Conservation (phyloP, 768 basidiomycete species). For the Leucosporidium creatinivorum region DNA sequence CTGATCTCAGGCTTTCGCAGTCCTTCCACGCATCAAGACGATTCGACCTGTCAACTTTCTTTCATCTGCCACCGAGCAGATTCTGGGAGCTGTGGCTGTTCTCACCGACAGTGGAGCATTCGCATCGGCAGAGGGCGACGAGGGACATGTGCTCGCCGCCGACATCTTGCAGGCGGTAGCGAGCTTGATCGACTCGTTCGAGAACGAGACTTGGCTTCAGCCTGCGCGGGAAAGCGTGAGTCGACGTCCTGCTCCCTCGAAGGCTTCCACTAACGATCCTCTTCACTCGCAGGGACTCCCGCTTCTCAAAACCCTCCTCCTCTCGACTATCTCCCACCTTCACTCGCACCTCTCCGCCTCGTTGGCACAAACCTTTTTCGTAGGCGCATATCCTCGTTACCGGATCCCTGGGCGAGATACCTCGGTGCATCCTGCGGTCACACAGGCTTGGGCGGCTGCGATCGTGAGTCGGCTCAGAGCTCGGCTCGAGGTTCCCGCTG, state of each 20-base stretch:
- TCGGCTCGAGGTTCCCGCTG: not conserved
- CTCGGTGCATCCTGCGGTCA: not conserved
- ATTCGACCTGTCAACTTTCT: conserved; percentile 3
- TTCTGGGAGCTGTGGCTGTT: not conserved
- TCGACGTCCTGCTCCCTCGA: no score
- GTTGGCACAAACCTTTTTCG: conserved; percentile 1
- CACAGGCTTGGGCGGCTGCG: not conserved
- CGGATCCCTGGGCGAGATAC: not conserved
- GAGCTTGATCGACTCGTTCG: not conserved
- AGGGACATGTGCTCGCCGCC: not conserved
- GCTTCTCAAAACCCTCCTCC: not conserved
- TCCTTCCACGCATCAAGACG: conserved; percentile 1
- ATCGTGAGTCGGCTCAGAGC: not conserved
- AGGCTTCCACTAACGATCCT: no score
- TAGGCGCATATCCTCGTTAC: not conserved
- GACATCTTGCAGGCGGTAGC: not conserved
- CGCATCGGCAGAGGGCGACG: not conserved
- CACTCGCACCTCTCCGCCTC: not conserved
- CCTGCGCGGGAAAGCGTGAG: not conserved
- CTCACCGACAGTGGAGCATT: not conserved
- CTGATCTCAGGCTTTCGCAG: not conserved
- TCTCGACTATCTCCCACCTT: not conserved
- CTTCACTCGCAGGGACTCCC: not conserved
- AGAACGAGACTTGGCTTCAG: not conserved
- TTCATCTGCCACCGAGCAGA: not conserved